Percentiles rank a stretch among this genome's conserved stretches.
These are phyloP conservation scores for Blastomyces parvus DNA, from an alignment of 2,329 filamentous ascomycete genomes.

Conservation along the genomic window DNA sequence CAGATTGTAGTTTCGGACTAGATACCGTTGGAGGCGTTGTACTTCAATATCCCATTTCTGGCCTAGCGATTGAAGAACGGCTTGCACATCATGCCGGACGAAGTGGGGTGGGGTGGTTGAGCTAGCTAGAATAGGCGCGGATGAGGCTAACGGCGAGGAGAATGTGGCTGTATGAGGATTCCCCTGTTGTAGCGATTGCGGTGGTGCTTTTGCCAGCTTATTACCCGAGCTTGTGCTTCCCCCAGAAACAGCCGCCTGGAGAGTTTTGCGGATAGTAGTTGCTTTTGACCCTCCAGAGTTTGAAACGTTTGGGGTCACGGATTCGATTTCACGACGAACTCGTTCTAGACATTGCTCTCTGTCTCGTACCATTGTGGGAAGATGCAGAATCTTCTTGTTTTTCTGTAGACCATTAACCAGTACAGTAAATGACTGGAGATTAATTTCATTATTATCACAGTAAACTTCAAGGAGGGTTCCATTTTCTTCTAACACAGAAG, in stretches of 20 bases:
- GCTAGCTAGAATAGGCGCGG: slow-evolving; percentile 2
- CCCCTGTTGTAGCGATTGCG: neutral
- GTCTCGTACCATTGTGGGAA: slow-evolving; percentile 56
- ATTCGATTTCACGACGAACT: slow-evolving; percentile 48
- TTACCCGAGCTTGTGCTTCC: slow-evolving; percentile 21
- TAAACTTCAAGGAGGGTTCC: slow-evolving; percentile 54
- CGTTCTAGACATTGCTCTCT: slow-evolving; percentile 52
- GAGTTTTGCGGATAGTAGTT: slow-evolving; percentile 35
- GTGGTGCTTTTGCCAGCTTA: slow-evolving; percentile 25
- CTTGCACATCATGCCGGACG: slow-evolving; percentile 30
- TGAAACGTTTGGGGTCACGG: slow-evolving; percentile 36
- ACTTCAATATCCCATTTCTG: slow-evolving; percentile 40
- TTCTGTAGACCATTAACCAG: slow-evolving; percentile 58
- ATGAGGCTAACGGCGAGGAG: slow-evolving; percentile 13
- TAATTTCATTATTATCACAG: slow-evolving; percentile 63
- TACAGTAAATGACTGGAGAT: slow-evolving; percentile 59
- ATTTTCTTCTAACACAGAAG: slow-evolving; percentile 59
- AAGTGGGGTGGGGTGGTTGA: slow-evolving; percentile 11
- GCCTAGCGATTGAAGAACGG: slow-evolving; percentile 34
- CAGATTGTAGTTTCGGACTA: slow-evolving; percentile 39
- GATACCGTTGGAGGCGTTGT: slow-evolving; percentile 34
- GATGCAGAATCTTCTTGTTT: slow-evolving; percentile 53
- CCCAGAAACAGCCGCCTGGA: slow-evolving; percentile 34
- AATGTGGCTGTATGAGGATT: slow-evolving; percentile 10
- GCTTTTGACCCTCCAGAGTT: slow-evolving; percentile 25